Conservation (phyloP, 2,329 filamentous ascomycete species). For the Fusarium keratoplasticum region DNA sequence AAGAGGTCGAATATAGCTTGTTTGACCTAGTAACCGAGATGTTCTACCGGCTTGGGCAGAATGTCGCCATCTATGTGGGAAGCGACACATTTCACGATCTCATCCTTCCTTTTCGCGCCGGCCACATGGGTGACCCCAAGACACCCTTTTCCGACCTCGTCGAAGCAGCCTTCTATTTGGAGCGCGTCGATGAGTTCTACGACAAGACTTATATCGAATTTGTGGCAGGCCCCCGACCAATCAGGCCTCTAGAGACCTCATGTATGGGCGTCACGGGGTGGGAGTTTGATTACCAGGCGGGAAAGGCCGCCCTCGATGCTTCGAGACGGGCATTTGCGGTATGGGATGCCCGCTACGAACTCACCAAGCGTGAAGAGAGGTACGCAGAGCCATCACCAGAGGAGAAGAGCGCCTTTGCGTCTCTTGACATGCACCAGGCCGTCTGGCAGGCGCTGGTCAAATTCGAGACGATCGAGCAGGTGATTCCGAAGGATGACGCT, state of each 20-base stretch:
- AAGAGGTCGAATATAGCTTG: background rate
- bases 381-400: background rate
- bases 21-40: conserved; percentile 25
- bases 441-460: conserved; percentile 10
- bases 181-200: background rate
- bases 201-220: background rate
- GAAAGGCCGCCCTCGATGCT: background rate
- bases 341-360: conserved; percentile 4
- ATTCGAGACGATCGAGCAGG: background rate
- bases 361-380: background rate
- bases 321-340: background rate
- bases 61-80: conserved; percentile 31
- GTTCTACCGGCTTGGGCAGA: conserved; percentile 28
- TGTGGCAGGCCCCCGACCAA: background rate
- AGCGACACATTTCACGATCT: conserved; percentile 27
- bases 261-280: no score
- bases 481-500: background rate
- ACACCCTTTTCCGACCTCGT: conserved; percentile 18
- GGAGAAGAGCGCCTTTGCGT: background rate
- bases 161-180: conserved; percentile 9
- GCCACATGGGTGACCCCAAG: conserved; percentile 6
- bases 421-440: conserved; percentile 5
- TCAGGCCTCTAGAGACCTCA: background rate
- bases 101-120: background rate
- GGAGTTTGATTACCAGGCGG: background rate